These are phyloP conservation scores for Cadophora luteo-olivacea DNA, from an alignment of 2,329 filamentous ascomycete genomes.

Conservation along the genomic window DNA sequence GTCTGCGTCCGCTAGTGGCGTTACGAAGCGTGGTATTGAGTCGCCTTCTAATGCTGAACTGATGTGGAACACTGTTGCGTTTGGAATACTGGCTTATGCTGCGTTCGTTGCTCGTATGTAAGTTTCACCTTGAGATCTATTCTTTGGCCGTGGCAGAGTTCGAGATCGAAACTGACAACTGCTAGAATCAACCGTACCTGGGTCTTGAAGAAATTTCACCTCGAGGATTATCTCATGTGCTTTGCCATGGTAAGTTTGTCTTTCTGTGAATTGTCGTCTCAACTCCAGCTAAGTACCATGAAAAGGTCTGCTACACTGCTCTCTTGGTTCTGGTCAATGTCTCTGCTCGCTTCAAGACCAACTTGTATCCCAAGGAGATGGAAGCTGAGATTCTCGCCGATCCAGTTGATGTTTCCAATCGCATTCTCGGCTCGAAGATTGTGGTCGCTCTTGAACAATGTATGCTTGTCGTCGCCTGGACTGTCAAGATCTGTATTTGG, in stretches of 20 bases:
- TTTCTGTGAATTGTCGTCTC: neutral
- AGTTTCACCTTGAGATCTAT: conserved; percentile 16
- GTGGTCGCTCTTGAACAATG: conserved; percentile 56
- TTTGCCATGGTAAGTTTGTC: conserved; percentile 44
- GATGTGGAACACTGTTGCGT: conserved; percentile 35
- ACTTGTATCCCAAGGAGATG: conserved; percentile 48
- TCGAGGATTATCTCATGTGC: conserved; percentile 49
- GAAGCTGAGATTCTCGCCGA: conserved; percentile 43
- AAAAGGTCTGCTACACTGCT: conserved; percentile 45
- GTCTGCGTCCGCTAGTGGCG: neutral
- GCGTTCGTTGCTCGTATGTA: conserved; percentile 34
- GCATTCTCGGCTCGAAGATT: conserved; percentile 56
- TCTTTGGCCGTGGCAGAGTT: neutral
- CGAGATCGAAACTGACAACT: neutral
- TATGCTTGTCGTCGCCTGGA: conserved; percentile 57
- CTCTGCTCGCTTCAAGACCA: conserved; percentile 44
- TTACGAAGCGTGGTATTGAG: conserved; percentile 23
- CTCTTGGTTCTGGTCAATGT: conserved; percentile 48
- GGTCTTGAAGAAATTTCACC: conserved; percentile 30
- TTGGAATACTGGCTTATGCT: conserved; percentile 31
- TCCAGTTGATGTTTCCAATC: conserved; percentile 48
- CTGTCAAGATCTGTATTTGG: conserved; percentile 59
- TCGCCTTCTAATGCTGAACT: conserved; percentile 33
- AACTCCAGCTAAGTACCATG: conserved; percentile 13
- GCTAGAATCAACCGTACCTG: conserved; percentile 31